These are phyloP conservation scores for Wickerhamomyces queroliae DNA, from an alignment of 805 yeast genomes.

Conservation along the genomic window DNA sequence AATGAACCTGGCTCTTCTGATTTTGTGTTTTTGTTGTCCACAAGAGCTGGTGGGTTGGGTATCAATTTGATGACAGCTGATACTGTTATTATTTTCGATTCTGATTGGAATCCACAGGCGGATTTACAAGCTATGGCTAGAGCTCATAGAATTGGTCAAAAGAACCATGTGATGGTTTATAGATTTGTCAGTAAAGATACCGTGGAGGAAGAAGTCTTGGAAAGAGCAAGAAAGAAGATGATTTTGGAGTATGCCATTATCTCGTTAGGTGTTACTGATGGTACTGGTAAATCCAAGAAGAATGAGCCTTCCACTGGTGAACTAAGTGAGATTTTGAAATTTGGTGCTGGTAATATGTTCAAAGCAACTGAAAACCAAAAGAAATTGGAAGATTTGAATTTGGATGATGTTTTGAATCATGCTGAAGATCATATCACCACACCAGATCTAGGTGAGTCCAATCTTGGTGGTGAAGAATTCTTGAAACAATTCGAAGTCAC, in stretches of 20 bases:
- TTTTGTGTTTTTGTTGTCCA: constrained; percentile 82
- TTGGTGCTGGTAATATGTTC: constrained; percentile 99
- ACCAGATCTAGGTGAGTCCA: constrained; percentile 96
- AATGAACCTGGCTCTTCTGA: constrained; percentile 92
- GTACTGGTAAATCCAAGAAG: constrained; percentile 38
- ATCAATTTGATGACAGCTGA: constrained; percentile 99
- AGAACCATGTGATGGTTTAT: constrained; percentile 95
- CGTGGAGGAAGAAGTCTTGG: constrained; percentile 95
- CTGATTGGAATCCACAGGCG: constrained; percentile 99
- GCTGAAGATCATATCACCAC: constrained; percentile 97
- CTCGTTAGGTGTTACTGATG: constrained; percentile 89
- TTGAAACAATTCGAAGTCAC: constrained; percentile 96
- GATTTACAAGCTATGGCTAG: constrained; percentile 99
- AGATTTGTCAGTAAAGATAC: constrained; percentile 98
- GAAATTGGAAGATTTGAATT: constrained; percentile 88
- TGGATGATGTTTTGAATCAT: constrained; percentile 92
- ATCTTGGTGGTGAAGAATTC: constrained; percentile 96
- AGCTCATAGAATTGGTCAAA: constrained; percentile 99
- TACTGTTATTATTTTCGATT: constrained; percentile 94
- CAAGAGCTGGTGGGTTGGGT: constrained; percentile 99
- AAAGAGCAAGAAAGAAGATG: constrained; percentile 97
- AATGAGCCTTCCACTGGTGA: constrained; percentile 81
- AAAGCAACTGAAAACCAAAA: constrained; percentile 92
- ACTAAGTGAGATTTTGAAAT: constrained; percentile 86
- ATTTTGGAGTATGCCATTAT: constrained; percentile 96